phyloP scores from a whole-genome alignment of 768 basidiomycete genomes.

The Pleurotus citrinopileatus region DNA sequence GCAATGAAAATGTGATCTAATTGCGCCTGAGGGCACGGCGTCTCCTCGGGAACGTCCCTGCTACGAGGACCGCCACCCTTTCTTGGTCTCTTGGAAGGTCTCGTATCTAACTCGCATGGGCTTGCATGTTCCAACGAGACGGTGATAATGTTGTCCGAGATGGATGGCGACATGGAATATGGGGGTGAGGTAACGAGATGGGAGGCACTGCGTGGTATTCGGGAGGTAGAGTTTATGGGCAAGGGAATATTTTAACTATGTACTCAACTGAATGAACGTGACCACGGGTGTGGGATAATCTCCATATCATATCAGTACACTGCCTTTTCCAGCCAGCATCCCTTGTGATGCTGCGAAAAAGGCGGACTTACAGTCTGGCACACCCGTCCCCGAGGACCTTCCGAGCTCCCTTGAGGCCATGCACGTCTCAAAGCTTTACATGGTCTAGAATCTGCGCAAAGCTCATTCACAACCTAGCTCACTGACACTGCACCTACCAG shows the following conservation, averaged over 20 bases:
- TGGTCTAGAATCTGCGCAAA: neutral
- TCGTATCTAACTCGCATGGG: conserved; percentile 16
- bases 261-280: conserved; percentile 8
- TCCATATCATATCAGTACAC: conserved; percentile 2
- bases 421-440: too few relatives aligned
- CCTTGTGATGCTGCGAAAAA: conserved; percentile 9
- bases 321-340: neutral
- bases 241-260: conserved; percentile 20
- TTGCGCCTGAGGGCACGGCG: conserved; percentile 24
- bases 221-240: conserved; percentile 27
- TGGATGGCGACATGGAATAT: conserved; percentile 18
- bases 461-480: neutral
- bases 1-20: conserved; percentile 52
- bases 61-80: conserved; percentile 25
- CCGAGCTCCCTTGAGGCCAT: neutral
- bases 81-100: conserved; percentile 47
- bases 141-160: conserved; percentile 10
- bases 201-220: conserved; percentile 26
- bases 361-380: neutral
- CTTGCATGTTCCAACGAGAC: conserved; percentile 11
- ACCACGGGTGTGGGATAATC: conserved; percentile 9
- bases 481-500: neutral
- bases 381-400: neutral
- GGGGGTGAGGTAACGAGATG: conserved; percentile 20
- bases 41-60: conserved; percentile 21